phyloP scores from a whole-genome alignment of 305 asterid genomes.

The Stenogyne calaminthoides region DNA sequence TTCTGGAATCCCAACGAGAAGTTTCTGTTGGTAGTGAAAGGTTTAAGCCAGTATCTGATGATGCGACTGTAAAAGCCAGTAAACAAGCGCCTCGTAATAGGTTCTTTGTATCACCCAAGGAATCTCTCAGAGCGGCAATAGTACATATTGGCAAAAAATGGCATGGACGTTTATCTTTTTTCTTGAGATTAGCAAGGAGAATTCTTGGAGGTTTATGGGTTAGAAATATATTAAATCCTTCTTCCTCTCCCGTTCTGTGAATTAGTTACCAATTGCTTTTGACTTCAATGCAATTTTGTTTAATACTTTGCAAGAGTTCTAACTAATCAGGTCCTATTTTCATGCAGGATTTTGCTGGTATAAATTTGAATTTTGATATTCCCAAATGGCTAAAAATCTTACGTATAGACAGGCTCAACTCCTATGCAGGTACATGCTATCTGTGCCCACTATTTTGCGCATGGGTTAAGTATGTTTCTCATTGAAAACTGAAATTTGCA shows the following conservation, averaged over 20 bases:
- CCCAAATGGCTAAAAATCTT: conserved; percentile 81
- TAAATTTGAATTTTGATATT: conserved; percentile 82
- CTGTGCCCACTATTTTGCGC: conserved; percentile 30
- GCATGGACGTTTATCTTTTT: conserved; percentile 82
- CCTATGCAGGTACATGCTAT: conserved; percentile 11
- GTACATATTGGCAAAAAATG: conserved; percentile 72
- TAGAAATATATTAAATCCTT: conserved; percentile 35
- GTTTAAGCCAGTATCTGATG: conserved; percentile 47
- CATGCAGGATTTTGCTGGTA: conserved; percentile 91
- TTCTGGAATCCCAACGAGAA: conserved; percentile 61
- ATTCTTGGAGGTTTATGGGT: conserved; percentile 96
- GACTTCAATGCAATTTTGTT: conserved; percentile 24
- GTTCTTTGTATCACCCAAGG: conserved; percentile 70
- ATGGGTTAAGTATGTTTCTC: conserved; percentile 19
- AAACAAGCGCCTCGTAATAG: conserved; percentile 61
- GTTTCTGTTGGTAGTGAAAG: conserved; percentile 43
- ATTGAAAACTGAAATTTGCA: background rate
- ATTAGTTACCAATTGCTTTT: conserved; percentile 18
- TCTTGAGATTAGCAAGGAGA: conserved; percentile 73
- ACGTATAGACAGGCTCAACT: conserved; percentile 77
- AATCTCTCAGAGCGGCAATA: conserved; percentile 81
- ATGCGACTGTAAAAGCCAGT: conserved; percentile 43
- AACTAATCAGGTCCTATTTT: conserved; percentile 13
- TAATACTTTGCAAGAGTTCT: conserved; percentile 8
- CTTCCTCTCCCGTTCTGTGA: conserved; percentile 29